Base-by-base conservation (phyloP, 2,329 filamentous ascomycete species). In the Lachnellula subtilissima region DNA sequence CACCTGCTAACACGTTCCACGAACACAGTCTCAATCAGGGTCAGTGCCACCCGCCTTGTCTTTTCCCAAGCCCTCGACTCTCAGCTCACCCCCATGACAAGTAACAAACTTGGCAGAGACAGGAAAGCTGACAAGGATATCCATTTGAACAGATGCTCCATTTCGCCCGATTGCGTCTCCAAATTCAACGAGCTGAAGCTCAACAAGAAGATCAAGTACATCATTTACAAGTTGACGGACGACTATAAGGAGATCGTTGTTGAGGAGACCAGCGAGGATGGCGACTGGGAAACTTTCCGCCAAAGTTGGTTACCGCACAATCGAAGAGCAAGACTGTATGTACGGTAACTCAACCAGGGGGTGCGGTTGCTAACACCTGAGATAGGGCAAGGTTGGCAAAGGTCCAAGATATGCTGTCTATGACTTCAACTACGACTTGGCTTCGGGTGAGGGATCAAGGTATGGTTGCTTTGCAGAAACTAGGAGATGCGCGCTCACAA, bases 181-280 rank as follows among this genome's bases (percentile, higher is more conserved):
- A 72, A 73, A 63, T 93, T 87, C 82, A 91, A 92, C 75, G 86
- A 92, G 66, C 82, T 93, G 65, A 93, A 93, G 84, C 85, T 91
- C 67, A 80, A 76, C 75, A 91, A 91, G 77, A 85, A 84, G 78
- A 80, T 84, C 78, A 92, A 91, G 78, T 95, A 83, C 82, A 87
- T 94, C 78, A 85, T 94, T 80, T 93, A 83, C 86, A 91, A 91
- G 82, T 84, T 94, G 72, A 87, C 85, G 64, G 88, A 92, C 75
- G 82, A 91, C 79, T 85, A 85, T 81, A 90, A 87, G 76, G 75
- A 90, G 76, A 91, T 94, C 72, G 85, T 88, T 57, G 84, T 94
- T 67, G 89, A 93, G 75, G 84, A 89, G 72, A 80, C 83, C 53
- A 88, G 85, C 57, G 76, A 76, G 60, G 79, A 85, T 66, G 75